These are phyloP conservation scores for Candida boidinii DNA, from an alignment of 805 yeast genomes.

Conservation along the genomic window DNA sequence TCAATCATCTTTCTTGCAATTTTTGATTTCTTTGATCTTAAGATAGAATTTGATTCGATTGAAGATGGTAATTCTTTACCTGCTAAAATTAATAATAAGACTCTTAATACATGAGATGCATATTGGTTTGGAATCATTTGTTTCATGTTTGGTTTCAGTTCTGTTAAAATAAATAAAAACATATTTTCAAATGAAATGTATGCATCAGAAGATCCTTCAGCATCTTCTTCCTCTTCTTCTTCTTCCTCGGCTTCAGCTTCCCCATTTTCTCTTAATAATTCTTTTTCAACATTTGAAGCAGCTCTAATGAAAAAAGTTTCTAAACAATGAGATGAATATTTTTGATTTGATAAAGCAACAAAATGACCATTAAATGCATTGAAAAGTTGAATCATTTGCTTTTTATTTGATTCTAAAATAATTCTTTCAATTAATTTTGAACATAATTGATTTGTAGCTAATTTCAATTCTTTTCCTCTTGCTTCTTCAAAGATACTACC, in stretches of 20 bases:
- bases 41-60: constrained; percentile 55
- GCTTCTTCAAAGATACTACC: constrained; percentile 78
- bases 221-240: constrained; percentile 25
- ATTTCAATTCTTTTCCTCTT: constrained; percentile 80
- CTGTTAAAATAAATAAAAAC: constrained; percentile 57
- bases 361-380: constrained; percentile 67
- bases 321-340: constrained; percentile 88
- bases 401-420: constrained; percentile 54
- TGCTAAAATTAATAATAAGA: constrained; percentile 59
- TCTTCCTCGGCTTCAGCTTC: constrained; percentile 23
- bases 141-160: constrained; percentile 49
- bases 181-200: constrained; percentile 56
- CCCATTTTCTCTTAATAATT: constrained; percentile 40
- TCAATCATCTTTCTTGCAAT: constrained; percentile 92
- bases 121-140: constrained; percentile 67
- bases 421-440: constrained; percentile 88
- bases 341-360: constrained; percentile 71
- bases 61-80: constrained; percentile 77
- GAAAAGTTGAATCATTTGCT: constrained; percentile 58
- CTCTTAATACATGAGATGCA: constrained; percentile 80
- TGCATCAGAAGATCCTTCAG: constrained; percentile 26
- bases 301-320: constrained; percentile 75
- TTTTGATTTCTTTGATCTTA: constrained; percentile 77
- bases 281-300: constrained; percentile 71
- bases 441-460: constrained; percentile 91